phyloP scores from a whole-genome alignment of 495 filamentous ascomycete genomes.

The Recurvomyces mirabilis region DNA sequence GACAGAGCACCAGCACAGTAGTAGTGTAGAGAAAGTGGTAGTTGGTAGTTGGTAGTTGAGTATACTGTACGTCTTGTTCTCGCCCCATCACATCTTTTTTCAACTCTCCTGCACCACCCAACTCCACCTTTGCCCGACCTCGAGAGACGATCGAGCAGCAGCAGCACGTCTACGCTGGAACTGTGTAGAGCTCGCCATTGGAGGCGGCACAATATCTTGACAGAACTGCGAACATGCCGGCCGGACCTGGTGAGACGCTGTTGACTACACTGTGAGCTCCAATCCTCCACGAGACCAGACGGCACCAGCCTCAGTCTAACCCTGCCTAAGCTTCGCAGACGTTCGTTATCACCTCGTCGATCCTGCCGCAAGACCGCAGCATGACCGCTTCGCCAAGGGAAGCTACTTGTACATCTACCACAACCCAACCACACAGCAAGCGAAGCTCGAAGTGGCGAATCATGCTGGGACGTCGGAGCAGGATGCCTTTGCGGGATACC shows the following conservation, averaged over 20 bases:
- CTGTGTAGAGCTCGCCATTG: too few species aligned
- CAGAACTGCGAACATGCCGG: constrained; percentile 64
- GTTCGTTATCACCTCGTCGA: constrained; percentile 79
- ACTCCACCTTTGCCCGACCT: too few species aligned
- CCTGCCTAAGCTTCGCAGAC: constrained; percentile 60
- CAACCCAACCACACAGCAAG: constrained; percentile 53
- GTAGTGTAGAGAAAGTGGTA: too few species aligned
- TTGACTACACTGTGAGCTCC: constrained; percentile 62
- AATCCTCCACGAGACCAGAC: not conserved
- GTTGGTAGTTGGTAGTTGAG: too few species aligned
- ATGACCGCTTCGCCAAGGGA: constrained; percentile 80
- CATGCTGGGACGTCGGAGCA: constrained; percentile 76
- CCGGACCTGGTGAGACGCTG: constrained; percentile 63
- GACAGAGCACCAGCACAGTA: too few species aligned
- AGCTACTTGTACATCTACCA: constrained; percentile 85
- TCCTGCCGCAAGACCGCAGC: constrained; percentile 50
- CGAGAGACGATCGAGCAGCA: too few species aligned
- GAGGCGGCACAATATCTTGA: too few species aligned
- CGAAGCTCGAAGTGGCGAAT: constrained; percentile 77
- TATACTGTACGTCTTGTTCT: too few species aligned
- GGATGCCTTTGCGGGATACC: constrained; percentile 74
- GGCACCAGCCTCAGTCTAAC: not conserved
- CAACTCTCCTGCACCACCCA: too few species aligned
- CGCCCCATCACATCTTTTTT: too few species aligned
- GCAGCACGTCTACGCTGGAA: not conserved